These are phyloP conservation scores for Acacia concinna DNA, from an alignment of 331 rosid genomes.

Conservation along the genomic window DNA sequence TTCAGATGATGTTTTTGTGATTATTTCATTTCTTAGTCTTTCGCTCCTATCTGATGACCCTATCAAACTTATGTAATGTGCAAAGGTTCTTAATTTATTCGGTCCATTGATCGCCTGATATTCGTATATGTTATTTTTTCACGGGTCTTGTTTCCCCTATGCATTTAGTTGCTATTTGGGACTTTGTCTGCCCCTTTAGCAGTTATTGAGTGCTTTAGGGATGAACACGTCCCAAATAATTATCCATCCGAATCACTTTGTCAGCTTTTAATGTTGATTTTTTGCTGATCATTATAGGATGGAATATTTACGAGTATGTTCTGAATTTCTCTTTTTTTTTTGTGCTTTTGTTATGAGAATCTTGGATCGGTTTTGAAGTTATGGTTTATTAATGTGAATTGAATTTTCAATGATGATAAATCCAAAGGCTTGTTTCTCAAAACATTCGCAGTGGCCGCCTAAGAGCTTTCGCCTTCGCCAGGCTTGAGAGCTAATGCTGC, in stretches of 20 bases:
- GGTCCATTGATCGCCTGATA: background rate
- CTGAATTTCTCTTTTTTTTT: background rate
- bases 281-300: constrained; percentile 59
- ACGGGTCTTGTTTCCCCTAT: background rate
- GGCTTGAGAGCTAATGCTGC: constrained; percentile 68
- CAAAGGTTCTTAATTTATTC: no score
- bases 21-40: constrained; percentile 1
- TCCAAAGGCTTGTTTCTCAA: constrained; percentile 35
- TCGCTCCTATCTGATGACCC: constrained; percentile 27
- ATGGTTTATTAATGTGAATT: background rate
- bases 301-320: constrained; percentile 24
- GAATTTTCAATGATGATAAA: background rate
- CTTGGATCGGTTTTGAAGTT: background rate
- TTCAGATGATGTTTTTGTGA: constrained; percentile 1
- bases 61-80: background rate
- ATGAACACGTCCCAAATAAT: constrained; percentile 49
- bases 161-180: constrained; percentile 20
- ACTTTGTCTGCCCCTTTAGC: constrained; percentile 46
- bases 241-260: constrained; percentile 50
- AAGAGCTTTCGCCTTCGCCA: constrained; percentile 63
- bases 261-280: constrained; percentile 29
- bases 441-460: constrained; percentile 68
- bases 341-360: background rate
- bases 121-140: background rate
- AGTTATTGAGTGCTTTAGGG: constrained; percentile 44